Evolutionary conservation across 805 yeast species (phyloP).

Genomic region (Brettanomyces nanus): DNA sequence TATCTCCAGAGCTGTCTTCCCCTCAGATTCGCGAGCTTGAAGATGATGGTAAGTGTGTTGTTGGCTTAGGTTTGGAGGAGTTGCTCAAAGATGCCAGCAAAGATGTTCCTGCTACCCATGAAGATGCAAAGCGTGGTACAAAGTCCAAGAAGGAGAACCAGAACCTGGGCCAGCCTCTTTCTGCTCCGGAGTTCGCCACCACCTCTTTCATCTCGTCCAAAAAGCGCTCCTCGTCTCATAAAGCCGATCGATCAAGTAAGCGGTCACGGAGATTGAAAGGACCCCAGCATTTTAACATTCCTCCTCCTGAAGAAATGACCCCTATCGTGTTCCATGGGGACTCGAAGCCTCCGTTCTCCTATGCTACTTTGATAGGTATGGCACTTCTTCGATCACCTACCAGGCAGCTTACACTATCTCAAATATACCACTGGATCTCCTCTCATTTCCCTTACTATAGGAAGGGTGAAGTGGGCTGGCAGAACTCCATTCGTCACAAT

Average conservation of each 20-base stretch:
- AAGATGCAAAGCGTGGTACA: not conserved
- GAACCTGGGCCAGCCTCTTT: not conserved
- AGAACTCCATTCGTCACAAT: conserved; percentile 92
- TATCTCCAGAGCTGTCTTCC: conserved; percentile 39
- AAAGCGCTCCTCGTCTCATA: not conserved
- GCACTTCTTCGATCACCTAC: conserved; percentile 77
- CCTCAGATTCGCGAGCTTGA: conserved; percentile 27
- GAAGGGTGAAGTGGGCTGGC: conserved; percentile 91
- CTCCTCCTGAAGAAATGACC: conserved; percentile 34
- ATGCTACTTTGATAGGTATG: conserved; percentile 90
- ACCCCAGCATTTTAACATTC: conserved; percentile 24
- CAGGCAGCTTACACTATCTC: conserved; percentile 66
- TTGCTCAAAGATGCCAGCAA: not conserved
- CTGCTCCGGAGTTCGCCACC: conserved; percentile 3
- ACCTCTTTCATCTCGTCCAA: not conserved
- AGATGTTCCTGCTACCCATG: not conserved
- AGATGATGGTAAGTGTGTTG: no score
- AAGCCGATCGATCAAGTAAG: conserved; percentile 5
- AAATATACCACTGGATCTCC: conserved; percentile 88
- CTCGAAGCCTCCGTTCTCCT: conserved; percentile 84
- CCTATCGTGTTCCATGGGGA: conserved; percentile 39
- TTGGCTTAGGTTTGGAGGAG: not conserved
- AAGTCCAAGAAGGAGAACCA: not conserved
- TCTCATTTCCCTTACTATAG: conserved; percentile 77
- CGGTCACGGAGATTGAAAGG: conserved; percentile 19